Conservation (phyloP, 257 asterid genomes). For the Schizonepeta tenuifolia region DNA sequence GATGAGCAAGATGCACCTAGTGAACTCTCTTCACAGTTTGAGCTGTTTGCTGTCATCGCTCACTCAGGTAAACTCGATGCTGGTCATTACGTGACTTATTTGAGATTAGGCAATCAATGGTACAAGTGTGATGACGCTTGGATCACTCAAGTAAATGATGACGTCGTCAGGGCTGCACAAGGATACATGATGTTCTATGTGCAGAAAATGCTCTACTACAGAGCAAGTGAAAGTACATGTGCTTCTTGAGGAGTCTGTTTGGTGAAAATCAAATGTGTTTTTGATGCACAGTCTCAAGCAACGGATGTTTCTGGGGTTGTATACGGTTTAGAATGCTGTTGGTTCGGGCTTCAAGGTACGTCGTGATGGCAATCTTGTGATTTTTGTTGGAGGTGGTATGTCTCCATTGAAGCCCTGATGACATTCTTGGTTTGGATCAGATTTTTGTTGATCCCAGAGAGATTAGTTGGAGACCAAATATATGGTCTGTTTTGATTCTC, state of each 20-base stretch:
- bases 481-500: slow-evolving; percentile 19
- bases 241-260: slow-evolving; percentile 34
- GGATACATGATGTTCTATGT: slow-evolving; percentile 92
- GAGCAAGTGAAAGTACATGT: slow-evolving; percentile 54
- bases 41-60: slow-evolving; percentile 86
- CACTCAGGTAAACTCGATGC: slow-evolving; percentile 85
- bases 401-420: slow-evolving; percentile 23
- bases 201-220: slow-evolving; percentile 82
- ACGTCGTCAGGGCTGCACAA: slow-evolving; percentile 76
- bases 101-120: slow-evolving; percentile 79
- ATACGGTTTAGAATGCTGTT: not conserved
- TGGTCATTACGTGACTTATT: slow-evolving; percentile 82
- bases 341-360: not conserved
- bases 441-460: slow-evolving; percentile 23
- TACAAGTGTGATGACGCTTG: slow-evolving; percentile 92
- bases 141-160: slow-evolving; percentile 75
- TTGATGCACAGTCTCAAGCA: not conserved
- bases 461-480: slow-evolving; percentile 5
- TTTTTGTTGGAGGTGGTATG: slow-evolving; percentile 10
- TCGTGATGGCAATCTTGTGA: not conserved
- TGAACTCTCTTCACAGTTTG: slow-evolving; percentile 73
- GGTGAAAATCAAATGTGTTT: not conserved
- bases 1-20: slow-evolving; percentile 52
- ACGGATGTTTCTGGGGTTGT: not conserved
- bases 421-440: not conserved